Evolutionary conservation across 331 rosid genomes (phyloP), one percentile per base, ranked within the genome.

Genomic region (Arachis monticola): DNA sequence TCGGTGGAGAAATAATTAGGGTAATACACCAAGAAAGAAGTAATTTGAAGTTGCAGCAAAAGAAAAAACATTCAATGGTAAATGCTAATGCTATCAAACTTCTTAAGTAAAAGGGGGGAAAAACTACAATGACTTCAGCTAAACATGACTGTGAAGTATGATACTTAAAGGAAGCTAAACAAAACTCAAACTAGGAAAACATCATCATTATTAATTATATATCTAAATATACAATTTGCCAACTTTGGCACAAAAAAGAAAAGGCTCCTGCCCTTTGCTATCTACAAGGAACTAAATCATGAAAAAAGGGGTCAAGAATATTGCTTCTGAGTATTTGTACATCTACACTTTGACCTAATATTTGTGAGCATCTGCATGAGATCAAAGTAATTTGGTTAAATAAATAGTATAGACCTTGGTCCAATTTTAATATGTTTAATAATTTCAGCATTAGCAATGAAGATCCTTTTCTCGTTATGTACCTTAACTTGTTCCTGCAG

Each of bases 401-500:
- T 32, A 32, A 32, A 32, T 64, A 68, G 67, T 14, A 47, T 47
- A 56, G 14, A 70, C 14, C 64, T 31, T 56, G 55, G 13, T 72
- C 47, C 7, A 32, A 62, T n/a, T 83, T 72, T 77, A 48, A 17
- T 17, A 10, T 44, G 58, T 45, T 65, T 17, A 12, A 31, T 55
- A 27, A 31, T 11, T 46, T 47, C 14, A 74, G 11, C 1, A 66
- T 73, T 4, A 30, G 58, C 31, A 30, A 38, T 40, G 9, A 60
- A 61, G 31, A 53, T 17, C 27, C 69, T 14, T 12, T 22, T 30
- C 5, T 62, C 74, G 40, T 61, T 3, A 12, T 8, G 30, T 91
- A 93, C 98, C 98, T 93, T 67, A 10, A 93, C 91, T 73, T 91
- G 85, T 73, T 84, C 81, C 77, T 87, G 96, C 64, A 93, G 87